Percentiles rank a stretch among this genome's conserved stretches.
These are phyloP conservation scores for Allantophomopsis lycopodina DNA, from an alignment of 2,329 filamentous ascomycete species.

Conservation along the genomic window DNA sequence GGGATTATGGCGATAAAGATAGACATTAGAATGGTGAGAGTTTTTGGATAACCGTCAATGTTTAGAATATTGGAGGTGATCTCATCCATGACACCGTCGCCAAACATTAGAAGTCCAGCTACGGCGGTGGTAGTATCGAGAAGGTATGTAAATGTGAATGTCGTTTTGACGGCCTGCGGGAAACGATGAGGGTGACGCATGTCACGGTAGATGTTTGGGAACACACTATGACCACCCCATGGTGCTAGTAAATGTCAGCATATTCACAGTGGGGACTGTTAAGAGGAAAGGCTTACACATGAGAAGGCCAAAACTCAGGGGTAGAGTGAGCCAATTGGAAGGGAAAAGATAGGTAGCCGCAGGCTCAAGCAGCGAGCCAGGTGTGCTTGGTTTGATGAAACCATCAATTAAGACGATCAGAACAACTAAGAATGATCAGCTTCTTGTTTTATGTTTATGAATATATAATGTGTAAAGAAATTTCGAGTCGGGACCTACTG, in stretches of 20 bases:
- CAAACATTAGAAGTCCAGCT: constrained; percentile 87
- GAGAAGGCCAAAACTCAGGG: constrained; percentile 77
- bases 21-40: constrained; percentile 66
- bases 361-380: constrained; percentile 74
- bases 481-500: constrained; percentile 42
- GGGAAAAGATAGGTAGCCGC: constrained; percentile 73
- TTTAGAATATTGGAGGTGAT: constrained; percentile 82
- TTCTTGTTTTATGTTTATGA: constrained; percentile 2
- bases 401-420: constrained; percentile 73
- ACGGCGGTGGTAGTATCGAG: constrained; percentile 74
- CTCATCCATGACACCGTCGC: constrained; percentile 73
- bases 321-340: constrained; percentile 64
- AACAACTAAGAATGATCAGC: constrained; percentile 47
- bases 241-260: constrained; percentile 26
- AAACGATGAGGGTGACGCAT: constrained; percentile 64
- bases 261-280: neutral
- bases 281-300: constrained; percentile 41
- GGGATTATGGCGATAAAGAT: constrained; percentile 86
- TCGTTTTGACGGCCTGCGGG: constrained; percentile 57
- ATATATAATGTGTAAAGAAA: too few species aligned
- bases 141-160: constrained; percentile 77
- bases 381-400: constrained; percentile 63
- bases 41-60: constrained; percentile 58
- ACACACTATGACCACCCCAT: constrained; percentile 60
- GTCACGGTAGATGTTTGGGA: constrained; percentile 73